These are phyloP conservation scores for Solanum boliviense DNA, from an alignment of 257 asterid genomes.

Conservation along the genomic window DNA sequence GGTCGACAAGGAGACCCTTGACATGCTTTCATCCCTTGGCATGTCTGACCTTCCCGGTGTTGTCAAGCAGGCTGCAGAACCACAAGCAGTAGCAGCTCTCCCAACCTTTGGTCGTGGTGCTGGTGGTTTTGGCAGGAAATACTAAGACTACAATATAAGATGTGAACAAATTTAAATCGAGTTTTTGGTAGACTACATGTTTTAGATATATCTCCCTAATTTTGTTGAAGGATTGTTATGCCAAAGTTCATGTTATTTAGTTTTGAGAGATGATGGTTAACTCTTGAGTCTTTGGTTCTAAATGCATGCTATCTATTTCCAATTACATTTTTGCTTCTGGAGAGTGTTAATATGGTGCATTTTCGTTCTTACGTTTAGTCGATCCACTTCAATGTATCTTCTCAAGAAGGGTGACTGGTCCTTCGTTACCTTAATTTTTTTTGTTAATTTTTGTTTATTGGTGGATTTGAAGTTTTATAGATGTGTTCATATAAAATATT, in stretches of 20 bases:
- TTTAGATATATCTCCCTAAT: neutral
- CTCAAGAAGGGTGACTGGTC: neutral
- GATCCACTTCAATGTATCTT: neutral
- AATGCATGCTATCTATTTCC: neutral
- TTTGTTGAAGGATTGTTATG: neutral
- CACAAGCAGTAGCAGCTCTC: conserved; percentile 10
- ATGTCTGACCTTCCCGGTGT: conserved; percentile 46
- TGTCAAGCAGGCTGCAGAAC: conserved; percentile 17
- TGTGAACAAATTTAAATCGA: neutral
- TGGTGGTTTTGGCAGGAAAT: conserved; percentile 24
- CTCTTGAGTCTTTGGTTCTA: neutral
- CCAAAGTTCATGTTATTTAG: neutral
- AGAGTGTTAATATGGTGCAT: neutral
- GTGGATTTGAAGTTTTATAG: neutral
- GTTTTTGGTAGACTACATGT: neutral
- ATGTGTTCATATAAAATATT: neutral
- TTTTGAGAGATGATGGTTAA: neutral
- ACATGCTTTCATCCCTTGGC: conserved; percentile 37
- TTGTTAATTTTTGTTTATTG: neutral
- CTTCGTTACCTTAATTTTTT: neutral
- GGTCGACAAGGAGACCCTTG: conserved; percentile 45
- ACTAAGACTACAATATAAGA: neutral
- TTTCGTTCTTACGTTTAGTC: neutral
- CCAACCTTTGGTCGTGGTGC: conserved; percentile 22
- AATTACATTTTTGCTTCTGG: neutral